These are phyloP conservation scores for Cydonia oblonga DNA, from an alignment of 331 rosid species.

Conservation along the genomic window DNA sequence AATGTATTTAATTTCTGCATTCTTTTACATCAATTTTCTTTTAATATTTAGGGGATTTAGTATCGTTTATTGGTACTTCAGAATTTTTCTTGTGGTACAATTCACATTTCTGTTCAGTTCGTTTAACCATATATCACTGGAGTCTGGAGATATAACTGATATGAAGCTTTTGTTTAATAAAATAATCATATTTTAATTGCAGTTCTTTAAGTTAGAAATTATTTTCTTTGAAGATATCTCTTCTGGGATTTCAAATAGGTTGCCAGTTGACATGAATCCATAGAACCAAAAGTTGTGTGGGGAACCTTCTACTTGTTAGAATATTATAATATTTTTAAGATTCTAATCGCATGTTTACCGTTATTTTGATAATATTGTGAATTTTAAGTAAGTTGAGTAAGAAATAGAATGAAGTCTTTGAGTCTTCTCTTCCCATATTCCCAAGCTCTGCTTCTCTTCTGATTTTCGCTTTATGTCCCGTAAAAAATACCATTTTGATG, in stretches of 20 bases:
- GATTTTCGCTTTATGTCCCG: no score
- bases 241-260: neutral
- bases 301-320: neutral
- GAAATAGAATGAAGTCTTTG: neutral
- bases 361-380: neutral
- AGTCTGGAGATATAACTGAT: neutral
- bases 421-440: no score
- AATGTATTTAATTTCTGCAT: neutral
- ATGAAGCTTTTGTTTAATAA: neutral
- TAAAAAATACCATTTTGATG: neutral
- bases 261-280: neutral
- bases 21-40: slow-evolving; percentile 1
- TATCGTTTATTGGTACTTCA: neutral
- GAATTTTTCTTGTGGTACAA: neutral
- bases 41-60: no score
- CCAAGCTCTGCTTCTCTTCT: no score
- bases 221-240: neutral
- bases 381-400: neutral
- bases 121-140: neutral
- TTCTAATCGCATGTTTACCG: neutral
- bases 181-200: neutral
- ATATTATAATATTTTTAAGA: neutral
- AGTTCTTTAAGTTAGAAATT: neutral
- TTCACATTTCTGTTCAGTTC: neutral
- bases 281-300: neutral